phyloP scores from a whole-genome alignment of 2,329 filamentous ascomycete genomes.

The Ascocoryne sarcoides region DNA sequence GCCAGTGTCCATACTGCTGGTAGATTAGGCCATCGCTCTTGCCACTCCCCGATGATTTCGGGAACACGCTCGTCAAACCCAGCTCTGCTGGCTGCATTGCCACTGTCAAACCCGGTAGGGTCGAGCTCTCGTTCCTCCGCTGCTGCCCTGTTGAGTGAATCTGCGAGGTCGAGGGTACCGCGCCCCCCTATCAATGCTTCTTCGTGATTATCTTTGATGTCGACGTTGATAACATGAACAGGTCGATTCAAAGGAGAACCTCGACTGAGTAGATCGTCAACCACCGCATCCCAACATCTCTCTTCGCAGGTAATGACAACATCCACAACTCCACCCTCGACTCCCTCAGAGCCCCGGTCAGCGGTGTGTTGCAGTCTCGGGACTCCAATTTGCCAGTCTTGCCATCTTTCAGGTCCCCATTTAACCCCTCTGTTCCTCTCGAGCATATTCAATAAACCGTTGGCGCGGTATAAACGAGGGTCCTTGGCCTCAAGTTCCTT shows the following conservation, averaged over 20 bases:
- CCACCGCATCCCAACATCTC: slow-evolving; percentile 93
- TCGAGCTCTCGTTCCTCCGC: slow-evolving; percentile 62
- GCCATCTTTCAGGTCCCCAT: slow-evolving; percentile 93
- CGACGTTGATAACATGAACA: slow-evolving; percentile 96
- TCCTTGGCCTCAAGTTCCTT: slow-evolving; percentile 84
- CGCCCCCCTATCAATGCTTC: slow-evolving; percentile 85
- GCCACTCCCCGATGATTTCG: slow-evolving; percentile 85
- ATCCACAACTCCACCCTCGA: slow-evolving; percentile 84
- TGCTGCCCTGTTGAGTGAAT: slow-evolving; percentile 74
- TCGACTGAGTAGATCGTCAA: slow-evolving; percentile 83
- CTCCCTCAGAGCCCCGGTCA: slow-evolving; percentile 70
- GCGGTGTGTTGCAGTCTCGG: slow-evolving; percentile 68
- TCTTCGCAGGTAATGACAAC: slow-evolving; percentile 97
- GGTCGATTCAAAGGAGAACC: slow-evolving; percentile 82
- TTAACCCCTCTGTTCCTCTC: slow-evolving; percentile 87
- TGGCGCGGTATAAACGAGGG: slow-evolving; percentile 75
- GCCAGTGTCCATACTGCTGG: slow-evolving; percentile 90
- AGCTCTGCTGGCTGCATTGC: slow-evolving; percentile 54
- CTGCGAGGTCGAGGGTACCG: slow-evolving; percentile 85
- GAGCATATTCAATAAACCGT: slow-evolving; percentile 93
- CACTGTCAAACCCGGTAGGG: slow-evolving; percentile 58
- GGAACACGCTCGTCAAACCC: slow-evolving; percentile 91
- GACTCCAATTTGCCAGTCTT: slow-evolving; percentile 88
- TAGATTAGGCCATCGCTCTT: slow-evolving; percentile 86
- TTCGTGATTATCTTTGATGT: slow-evolving; percentile 97